Evolutionary conservation across 768 basidiomycete genomes (phyloP).

Genomic region (Mycena venus): DNA sequence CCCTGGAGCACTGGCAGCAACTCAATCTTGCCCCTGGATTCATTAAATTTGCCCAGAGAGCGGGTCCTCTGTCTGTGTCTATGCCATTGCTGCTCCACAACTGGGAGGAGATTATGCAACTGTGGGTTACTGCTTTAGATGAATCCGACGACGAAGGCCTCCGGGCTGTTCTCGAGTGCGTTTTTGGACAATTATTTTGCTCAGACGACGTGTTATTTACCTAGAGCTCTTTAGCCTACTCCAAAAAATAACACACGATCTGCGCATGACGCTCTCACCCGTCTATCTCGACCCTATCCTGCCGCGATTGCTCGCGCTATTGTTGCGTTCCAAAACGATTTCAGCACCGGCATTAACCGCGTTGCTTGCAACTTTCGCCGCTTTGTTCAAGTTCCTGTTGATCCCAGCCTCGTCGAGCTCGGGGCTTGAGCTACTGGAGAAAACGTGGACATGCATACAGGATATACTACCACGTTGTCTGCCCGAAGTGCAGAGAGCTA

Average conservation of each 20-base stretch:
- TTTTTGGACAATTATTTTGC: slow-evolving; percentile 8
- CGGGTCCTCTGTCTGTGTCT: slow-evolving; percentile 73
- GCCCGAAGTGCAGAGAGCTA: slow-evolving; percentile 79
- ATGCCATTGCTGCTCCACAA: slow-evolving; percentile 88
- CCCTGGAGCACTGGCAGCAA: slow-evolving; percentile 82
- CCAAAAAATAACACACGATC: slow-evolving; percentile 84
- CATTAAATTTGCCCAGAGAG: slow-evolving; percentile 74
- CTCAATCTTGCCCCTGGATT: slow-evolving; percentile 86
- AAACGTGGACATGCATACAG: slow-evolving; percentile 72
- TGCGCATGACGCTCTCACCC: slow-evolving; percentile 81
- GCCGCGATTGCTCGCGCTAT: slow-evolving; percentile 65
- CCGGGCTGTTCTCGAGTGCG: slow-evolving; percentile 83
- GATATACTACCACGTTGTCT: slow-evolving; percentile 68
- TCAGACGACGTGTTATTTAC: slow-evolving; percentile 28
- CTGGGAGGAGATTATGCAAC: slow-evolving; percentile 74
- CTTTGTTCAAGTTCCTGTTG: slow-evolving; percentile 80
- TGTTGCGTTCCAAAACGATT: slow-evolving; percentile 64
- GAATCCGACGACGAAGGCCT: slow-evolving; percentile 80
- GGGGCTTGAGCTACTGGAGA: slow-evolving; percentile 64
- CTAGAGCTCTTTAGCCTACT: slow-evolving; percentile 64
- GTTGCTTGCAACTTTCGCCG: slow-evolving; percentile 77
- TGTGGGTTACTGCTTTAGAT: slow-evolving; percentile 74
- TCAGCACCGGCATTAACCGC: slow-evolving; percentile 71
- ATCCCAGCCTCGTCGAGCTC: slow-evolving; percentile 66
- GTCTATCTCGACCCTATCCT: slow-evolving; percentile 67